Evolutionary conservation across 2,329 filamentous ascomycete species (phyloP), one percentile per base, ranked within the genome.

Genomic region (Sclerotinia subarctica): DNA sequence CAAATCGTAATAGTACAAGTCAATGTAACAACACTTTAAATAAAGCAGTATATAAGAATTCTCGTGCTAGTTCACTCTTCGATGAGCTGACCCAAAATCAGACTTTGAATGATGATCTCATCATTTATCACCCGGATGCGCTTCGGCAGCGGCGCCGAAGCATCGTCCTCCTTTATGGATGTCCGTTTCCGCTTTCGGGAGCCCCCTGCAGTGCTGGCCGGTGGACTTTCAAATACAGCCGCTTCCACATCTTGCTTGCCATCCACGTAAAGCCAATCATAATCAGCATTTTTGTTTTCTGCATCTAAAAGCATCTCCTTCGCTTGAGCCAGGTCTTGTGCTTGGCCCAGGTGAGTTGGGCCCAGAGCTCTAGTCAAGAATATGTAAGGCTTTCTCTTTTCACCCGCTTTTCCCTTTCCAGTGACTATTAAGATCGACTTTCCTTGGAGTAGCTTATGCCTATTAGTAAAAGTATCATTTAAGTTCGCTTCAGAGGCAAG

Each of bases 21-120:
- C 1, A 26, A 38, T 21, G 7, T 15, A 13, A 26, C 32, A 13
- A 26, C 32, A 19, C 15, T 6, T 5, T 3, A 26, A 51, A 49
- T 24, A 26, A 26, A 38, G 11, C 21, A 21, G 7, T 63, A 13
- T 51, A 26, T 10, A 57, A 42, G 17, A 26, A 51, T 51, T 51
- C 7, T 21, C 26, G 4, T 15, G 21, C 8, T 2, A 10, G 2
- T 19, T 70, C 42, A 71, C 15, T 72, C 71, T 15, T 76, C 74
- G 38, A 93, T 86, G 73, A 97, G 80, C 70, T 88, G 86, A 0
- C 94, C 94, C 63, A 97, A 78, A 71, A 99, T 97, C 69, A 98
- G 81, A 78, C 93, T 97, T 82, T 99, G 94, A 67, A 96, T 89
- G 29, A 98, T 88, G 76, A 94, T 88, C 79, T 98, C 94, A 77